Percentiles rank a stretch among this genome's conserved stretches.
These are phyloP conservation scores for Fusarium drepaniforme DNA, from an alignment of 2,329 filamentous ascomycete species.

Conservation along the genomic window DNA sequence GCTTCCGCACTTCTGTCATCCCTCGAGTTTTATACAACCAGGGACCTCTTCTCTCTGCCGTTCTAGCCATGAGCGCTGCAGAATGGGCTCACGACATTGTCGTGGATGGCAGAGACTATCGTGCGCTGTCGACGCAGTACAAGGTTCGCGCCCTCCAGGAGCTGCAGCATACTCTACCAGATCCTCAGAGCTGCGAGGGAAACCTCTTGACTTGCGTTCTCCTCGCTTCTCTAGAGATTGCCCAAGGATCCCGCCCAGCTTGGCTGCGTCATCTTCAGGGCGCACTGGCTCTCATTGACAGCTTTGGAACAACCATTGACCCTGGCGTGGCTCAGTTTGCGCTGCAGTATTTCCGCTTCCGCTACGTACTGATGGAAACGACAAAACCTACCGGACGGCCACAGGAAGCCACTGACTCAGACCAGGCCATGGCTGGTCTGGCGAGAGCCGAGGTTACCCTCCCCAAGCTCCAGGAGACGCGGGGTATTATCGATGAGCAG, in stretches of 20 bases:
- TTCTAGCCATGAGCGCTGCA: conserved; percentile 41
- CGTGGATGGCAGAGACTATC: conserved; percentile 34
- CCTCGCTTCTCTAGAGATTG: conserved; percentile 39
- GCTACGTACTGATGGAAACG: conserved; percentile 41
- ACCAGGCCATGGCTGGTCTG: conserved; percentile 24
- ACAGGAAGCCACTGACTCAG: conserved; percentile 13
- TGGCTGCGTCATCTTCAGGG: conserved; percentile 41
- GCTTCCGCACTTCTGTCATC: conserved; percentile 39
- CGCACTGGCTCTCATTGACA: conserved; percentile 40
- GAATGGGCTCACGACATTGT: conserved; percentile 38
- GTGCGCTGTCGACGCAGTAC: conserved; percentile 36
- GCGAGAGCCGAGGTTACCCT: conserved; percentile 25
- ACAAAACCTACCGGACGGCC: conserved; percentile 23
- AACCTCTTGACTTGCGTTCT: conserved; percentile 41
- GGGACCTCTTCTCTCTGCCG: conserved; percentile 33
- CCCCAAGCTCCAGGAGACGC: conserved; percentile 8
- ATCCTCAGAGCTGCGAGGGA: conserved; percentile 24
- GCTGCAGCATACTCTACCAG: conserved; percentile 27
- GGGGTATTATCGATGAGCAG: conserved; percentile 35
- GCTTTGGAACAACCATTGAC: conserved; percentile 26
- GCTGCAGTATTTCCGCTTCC: conserved; percentile 40
- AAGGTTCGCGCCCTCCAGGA: conserved; percentile 37
- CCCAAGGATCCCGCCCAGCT: conserved; percentile 34
- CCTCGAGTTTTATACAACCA: conserved; percentile 33
- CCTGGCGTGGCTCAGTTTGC: conserved; percentile 35